These are phyloP conservation scores for Pseudogymnoascus sp. DNA, from an alignment of 2,329 filamentous ascomycete genomes.

Conservation along the genomic window DNA sequence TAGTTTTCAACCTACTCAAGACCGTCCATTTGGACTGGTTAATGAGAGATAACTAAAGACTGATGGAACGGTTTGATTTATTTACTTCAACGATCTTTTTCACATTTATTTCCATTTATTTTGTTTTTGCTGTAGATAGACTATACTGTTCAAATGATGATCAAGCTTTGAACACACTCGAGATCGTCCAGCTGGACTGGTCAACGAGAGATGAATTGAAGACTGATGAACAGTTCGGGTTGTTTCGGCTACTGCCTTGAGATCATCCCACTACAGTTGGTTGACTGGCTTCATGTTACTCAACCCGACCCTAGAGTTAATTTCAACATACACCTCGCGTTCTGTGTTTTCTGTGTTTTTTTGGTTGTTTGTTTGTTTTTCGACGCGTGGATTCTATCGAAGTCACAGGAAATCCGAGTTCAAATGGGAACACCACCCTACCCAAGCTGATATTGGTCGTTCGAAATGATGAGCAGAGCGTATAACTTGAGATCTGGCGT, in stretches of 20 bases:
- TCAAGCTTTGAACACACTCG: neutral
- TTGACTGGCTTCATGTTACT: neutral
- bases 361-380: neutral
- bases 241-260: neutral
- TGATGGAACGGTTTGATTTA: neutral
- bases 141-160: neutral
- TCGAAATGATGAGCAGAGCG: neutral
- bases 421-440: neutral
- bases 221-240: neutral
- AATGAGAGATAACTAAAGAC: neutral
- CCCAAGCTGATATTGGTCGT: neutral
- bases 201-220: neutral
- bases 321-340: neutral
- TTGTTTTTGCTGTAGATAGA: neutral
- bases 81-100: neutral
- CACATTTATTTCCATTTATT: neutral
- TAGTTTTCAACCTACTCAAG: neutral
- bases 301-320: neutral
- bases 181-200: neutral
- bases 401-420: neutral
- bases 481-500: neutral
- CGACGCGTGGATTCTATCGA: neutral
- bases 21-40: neutral
- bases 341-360: neutral
- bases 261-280: neutral